A percentile compares a stretch with the other conserved stretches of the same genome.
Conservation (phyloP, 805 yeast species). For the Naumovozyma castellii region DNA sequence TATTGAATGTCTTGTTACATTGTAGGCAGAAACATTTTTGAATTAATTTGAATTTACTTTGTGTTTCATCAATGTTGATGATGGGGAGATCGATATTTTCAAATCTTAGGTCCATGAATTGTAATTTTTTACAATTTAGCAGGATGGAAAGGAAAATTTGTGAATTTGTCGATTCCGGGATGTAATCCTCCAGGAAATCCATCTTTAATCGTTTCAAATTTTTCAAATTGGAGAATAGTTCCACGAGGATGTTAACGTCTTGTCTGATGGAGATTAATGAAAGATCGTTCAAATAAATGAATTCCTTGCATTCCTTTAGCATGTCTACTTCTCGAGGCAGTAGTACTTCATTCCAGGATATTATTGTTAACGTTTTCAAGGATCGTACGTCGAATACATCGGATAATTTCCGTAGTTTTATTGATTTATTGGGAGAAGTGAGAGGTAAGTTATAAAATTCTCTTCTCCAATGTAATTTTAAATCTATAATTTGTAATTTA, state of each 20-base stretch:
- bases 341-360: conserved; percentile 36
- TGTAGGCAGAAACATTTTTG: conserved; percentile 27
- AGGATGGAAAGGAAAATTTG: conserved; percentile 30
- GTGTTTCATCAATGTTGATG: conserved; percentile 15
- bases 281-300: conserved; percentile 30
- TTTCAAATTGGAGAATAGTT: conserved; percentile 23
- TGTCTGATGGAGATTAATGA: conserved; percentile 35
- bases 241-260: conserved; percentile 26
- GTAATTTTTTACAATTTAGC: conserved; percentile 27
- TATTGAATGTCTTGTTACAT: conserved; percentile 25
- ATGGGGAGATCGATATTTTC: conserved; percentile 29
- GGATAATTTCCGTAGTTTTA: conserved; percentile 19
- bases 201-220: conserved; percentile 32
- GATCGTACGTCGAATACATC: conserved; percentile 32
- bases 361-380: conserved; percentile 32
- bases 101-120: conserved; percentile 33
- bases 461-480: conserved; percentile 36
- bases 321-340: conserved; percentile 29
- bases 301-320: conserved; percentile 32
- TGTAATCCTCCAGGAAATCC: conserved; percentile 31
- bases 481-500: conserved; percentile 29
- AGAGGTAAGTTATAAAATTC: conserved; percentile 24
- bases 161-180: conserved; percentile 28
- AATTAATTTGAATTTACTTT: conserved; percentile 19
- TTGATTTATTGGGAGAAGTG: conserved; percentile 2